These are phyloP conservation scores for Huntiella savannae DNA, from an alignment of 2,329 filamentous ascomycete species.

Conservation along the genomic window DNA sequence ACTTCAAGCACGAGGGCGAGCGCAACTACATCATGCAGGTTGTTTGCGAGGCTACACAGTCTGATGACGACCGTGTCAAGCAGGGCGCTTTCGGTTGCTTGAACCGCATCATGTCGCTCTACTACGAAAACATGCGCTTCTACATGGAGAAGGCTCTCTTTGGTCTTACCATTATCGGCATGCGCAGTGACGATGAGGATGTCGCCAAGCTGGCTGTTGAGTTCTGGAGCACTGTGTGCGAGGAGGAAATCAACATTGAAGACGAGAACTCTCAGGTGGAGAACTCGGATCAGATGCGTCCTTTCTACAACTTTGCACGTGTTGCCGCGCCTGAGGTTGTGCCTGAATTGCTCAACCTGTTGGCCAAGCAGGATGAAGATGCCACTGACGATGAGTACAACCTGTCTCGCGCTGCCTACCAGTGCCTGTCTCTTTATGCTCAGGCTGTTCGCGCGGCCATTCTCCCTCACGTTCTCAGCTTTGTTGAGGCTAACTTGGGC, in stretches of 20 bases:
- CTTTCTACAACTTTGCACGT: slow-evolving; percentile 88
- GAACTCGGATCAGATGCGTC: slow-evolving; percentile 64
- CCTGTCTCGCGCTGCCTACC: slow-evolving; percentile 81
- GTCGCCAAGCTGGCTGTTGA: slow-evolving; percentile 95
- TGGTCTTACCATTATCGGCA: slow-evolving; percentile 88
- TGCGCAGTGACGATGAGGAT: slow-evolving; percentile 96
- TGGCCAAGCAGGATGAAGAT: slow-evolving; percentile 96
- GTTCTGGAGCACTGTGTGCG: slow-evolving; percentile 99
- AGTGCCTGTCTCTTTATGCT: slow-evolving; percentile 87
- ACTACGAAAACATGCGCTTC: slow-evolving; percentile 99
- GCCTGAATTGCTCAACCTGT: slow-evolving; percentile 68
- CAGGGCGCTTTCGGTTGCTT: slow-evolving; percentile 91
- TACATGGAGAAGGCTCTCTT: slow-evolving; percentile 99
- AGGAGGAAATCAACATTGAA: slow-evolving; percentile 94
- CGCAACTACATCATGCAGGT: slow-evolving; percentile 99
- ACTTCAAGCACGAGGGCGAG: slow-evolving; percentile 98
- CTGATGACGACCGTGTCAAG: slow-evolving; percentile 75
- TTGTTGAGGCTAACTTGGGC: slow-evolving; percentile 81
- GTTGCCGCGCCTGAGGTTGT: slow-evolving; percentile 89
- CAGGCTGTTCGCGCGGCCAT: slow-evolving; percentile 75
- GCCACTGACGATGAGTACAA: slow-evolving; percentile 96
- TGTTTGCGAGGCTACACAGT: slow-evolving; percentile 95
- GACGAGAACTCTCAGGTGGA: slow-evolving; percentile 67
- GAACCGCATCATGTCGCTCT: slow-evolving; percentile 95
- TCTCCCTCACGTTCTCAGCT: slow-evolving; percentile 69